phyloP scores from a whole-genome alignment of 495 filamentous ascomycete genomes.

The Collariella sp. region DNA sequence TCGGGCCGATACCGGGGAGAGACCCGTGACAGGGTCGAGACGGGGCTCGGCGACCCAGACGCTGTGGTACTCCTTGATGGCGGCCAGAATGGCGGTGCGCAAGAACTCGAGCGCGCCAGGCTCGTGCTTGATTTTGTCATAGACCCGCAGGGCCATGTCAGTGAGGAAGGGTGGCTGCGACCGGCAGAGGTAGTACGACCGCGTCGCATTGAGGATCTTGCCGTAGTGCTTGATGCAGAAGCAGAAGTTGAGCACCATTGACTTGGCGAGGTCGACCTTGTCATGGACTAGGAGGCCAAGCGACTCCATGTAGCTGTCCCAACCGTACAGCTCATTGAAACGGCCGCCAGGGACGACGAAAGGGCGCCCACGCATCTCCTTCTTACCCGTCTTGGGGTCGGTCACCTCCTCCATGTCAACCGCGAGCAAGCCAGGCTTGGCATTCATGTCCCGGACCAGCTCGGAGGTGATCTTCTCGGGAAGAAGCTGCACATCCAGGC shows the following conservation, averaged over 20 bases:
- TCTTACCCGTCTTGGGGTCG: slow-evolving; percentile 56
- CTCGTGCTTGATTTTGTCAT: slow-evolving; percentile 77
- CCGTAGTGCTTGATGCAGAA: slow-evolving; percentile 98
- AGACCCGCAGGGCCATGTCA: slow-evolving; percentile 89
- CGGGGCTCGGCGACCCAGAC: slow-evolving; percentile 82
- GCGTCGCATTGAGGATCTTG: slow-evolving; percentile 94
- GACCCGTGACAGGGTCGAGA: slow-evolving; percentile 67
- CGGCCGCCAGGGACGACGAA: slow-evolving; percentile 94
- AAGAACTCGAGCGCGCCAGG: slow-evolving; percentile 70
- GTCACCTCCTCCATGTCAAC: slow-evolving; percentile 72
- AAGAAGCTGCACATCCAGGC: slow-evolving; percentile 75
- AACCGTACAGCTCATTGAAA: slow-evolving; percentile 95
- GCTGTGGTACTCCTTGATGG: slow-evolving; percentile 92
- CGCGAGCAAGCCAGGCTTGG: slow-evolving; percentile 80
- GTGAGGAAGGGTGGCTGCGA: slow-evolving; percentile 96
- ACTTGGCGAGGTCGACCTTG: slow-evolving; percentile 73
- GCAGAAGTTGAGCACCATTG: slow-evolving; percentile 91
- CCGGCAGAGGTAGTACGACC: slow-evolving; percentile 86
- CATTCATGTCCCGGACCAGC: slow-evolving; percentile 61
- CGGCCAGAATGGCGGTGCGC: slow-evolving; percentile 67
- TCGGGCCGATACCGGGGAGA: slow-evolving; percentile 85
- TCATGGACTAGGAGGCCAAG: slow-evolving; percentile 76
- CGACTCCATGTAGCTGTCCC: slow-evolving; percentile 97
- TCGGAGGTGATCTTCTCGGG: slow-evolving; percentile 65
- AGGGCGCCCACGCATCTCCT: slow-evolving; percentile 66